Conservation (phyloP, 2,329 filamentous ascomycete species). For the Exophiala dermatitidis region DNA sequence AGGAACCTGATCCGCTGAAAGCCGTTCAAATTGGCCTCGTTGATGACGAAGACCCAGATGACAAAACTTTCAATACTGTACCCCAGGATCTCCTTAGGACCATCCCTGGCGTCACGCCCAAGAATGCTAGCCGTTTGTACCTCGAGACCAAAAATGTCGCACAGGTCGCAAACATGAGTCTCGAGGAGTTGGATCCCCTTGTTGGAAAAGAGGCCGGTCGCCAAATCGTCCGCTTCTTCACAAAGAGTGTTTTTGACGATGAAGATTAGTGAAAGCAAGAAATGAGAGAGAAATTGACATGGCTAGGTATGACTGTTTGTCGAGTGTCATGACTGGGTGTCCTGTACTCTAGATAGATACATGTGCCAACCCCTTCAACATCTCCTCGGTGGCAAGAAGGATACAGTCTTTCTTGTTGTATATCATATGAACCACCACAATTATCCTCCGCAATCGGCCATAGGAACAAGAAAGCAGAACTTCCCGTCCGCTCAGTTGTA, state of each 20-base stretch:
- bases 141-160: slow-evolving; percentile 66
- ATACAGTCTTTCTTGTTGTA: too few relatives aligned
- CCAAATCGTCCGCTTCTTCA: slow-evolving; percentile 76
- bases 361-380: too few relatives aligned
- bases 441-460: too few relatives aligned
- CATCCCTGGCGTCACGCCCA: slow-evolving; percentile 75
- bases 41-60: slow-evolving; percentile 52
- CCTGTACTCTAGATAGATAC: too few relatives aligned
- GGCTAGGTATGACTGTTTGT: too few relatives aligned
- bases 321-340: too few relatives aligned
- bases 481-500: too few relatives aligned
- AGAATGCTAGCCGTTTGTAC: slow-evolving; percentile 66
- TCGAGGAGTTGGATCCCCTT: slow-evolving; percentile 61
- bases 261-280: slow-evolving; percentile 14
- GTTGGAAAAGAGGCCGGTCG: slow-evolving; percentile 72
- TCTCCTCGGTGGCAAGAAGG: too few relatives aligned
- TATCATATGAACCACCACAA: too few relatives aligned
- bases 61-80: slow-evolving; percentile 68
- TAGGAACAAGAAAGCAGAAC: too few relatives aligned
- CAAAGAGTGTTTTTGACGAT: slow-evolving; percentile 52
- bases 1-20: slow-evolving; percentile 81
- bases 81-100: slow-evolving; percentile 84
- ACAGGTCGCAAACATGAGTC: slow-evolving; percentile 80
- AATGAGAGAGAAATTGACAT: too few relatives aligned
- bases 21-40: slow-evolving; percentile 73